These are phyloP conservation scores for Artomyces pyxidatus DNA, from an alignment of 768 basidiomycete species.

Conservation along the genomic window DNA sequence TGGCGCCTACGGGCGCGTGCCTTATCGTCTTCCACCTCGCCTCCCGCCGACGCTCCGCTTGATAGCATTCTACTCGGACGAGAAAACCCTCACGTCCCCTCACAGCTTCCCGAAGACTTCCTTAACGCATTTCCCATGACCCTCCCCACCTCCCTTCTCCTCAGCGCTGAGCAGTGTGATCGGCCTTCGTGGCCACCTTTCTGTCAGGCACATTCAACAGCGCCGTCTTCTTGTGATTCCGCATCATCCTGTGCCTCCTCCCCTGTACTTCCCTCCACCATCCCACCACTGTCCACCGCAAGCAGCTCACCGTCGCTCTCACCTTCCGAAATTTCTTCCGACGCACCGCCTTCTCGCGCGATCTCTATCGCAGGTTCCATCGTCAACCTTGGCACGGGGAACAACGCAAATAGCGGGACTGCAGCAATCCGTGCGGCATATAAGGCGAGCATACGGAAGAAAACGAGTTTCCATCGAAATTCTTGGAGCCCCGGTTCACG, in stretches of 20 bases:
- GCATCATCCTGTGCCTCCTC: conserved; percentile 16
- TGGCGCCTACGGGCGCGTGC: conserved; percentile 53
- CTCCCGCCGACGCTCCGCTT: conserved; percentile 8
- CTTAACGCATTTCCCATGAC: conserved; percentile 50
- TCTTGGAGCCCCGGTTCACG: conserved; percentile 36
- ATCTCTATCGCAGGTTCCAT: conserved; percentile 5
- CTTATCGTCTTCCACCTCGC: conserved; percentile 22
- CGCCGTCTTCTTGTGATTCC: conserved; percentile 11
- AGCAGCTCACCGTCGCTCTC: conserved; percentile 20
- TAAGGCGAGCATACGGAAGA: conserved; percentile 38
- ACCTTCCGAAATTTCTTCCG: conserved; percentile 14
- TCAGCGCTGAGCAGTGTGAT: conserved; percentile 21
- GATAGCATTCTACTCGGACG: conserved; percentile 8
- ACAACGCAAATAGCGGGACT: conserved; percentile 23
- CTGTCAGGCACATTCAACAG: too few species aligned
- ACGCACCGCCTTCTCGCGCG: background rate
- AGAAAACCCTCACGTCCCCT: conserved; percentile 22
- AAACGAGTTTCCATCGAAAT: conserved; percentile 39
- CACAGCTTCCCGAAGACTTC: conserved; percentile 34
- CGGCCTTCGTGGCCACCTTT: conserved; percentile 10
- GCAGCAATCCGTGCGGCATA: conserved; percentile 47
- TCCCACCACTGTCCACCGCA: conserved; percentile 12
- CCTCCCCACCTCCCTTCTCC: conserved; percentile 34
- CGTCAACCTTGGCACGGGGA: conserved; percentile 1
- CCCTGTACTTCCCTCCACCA: conserved; percentile 11